Evolutionary conservation across 2,329 filamentous ascomycete genomes (phyloP).

Genomic region (Cytospora piceicola): DNA sequence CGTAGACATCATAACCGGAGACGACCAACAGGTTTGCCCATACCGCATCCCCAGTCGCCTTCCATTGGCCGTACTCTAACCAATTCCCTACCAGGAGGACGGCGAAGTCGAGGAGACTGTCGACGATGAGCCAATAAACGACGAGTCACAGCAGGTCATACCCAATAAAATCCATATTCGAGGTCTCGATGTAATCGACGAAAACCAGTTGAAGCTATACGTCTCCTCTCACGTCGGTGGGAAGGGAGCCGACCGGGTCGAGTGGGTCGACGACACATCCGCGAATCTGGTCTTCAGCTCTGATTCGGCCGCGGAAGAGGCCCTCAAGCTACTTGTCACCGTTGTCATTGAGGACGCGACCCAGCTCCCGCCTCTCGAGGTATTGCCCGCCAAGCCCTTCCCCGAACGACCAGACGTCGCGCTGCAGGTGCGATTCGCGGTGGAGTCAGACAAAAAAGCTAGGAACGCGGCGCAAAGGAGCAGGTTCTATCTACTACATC

Average conservation of each 20-base stretch:
- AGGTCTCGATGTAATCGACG: conserved; percentile 81
- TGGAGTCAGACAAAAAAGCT: conserved; percentile 78
- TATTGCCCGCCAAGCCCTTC: conserved; percentile 70
- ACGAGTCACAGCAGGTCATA: conserved; percentile 39
- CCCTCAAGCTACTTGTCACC: conserved; percentile 57
- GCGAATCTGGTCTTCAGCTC: conserved; percentile 81
- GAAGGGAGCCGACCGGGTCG: conserved; percentile 64
- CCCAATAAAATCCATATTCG: conserved; percentile 79
- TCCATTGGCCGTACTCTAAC: neutral
- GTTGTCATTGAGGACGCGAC: conserved; percentile 57
- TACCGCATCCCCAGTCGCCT: neutral
- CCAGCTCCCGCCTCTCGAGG: conserved; percentile 63
- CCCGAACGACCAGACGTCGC: conserved; percentile 69
- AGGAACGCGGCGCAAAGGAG: conserved; percentile 78
- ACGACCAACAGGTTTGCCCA: conserved; percentile 35
- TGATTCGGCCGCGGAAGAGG: conserved; percentile 55
- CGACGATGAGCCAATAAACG: conserved; percentile 32
- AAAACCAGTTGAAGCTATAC: conserved; percentile 78
- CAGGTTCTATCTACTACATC: conserved; percentile 90
- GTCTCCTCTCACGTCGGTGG: conserved; percentile 67
- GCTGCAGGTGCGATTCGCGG: conserved; percentile 74
- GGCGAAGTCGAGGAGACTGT: conserved; percentile 46
- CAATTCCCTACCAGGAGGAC: conserved; percentile 39
- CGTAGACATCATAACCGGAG: conserved; percentile 40
- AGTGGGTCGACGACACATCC: conserved; percentile 95